These are phyloP conservation scores for Candida namnaoensis DNA, from an alignment of 805 yeast genomes.

Conservation along the genomic window DNA sequence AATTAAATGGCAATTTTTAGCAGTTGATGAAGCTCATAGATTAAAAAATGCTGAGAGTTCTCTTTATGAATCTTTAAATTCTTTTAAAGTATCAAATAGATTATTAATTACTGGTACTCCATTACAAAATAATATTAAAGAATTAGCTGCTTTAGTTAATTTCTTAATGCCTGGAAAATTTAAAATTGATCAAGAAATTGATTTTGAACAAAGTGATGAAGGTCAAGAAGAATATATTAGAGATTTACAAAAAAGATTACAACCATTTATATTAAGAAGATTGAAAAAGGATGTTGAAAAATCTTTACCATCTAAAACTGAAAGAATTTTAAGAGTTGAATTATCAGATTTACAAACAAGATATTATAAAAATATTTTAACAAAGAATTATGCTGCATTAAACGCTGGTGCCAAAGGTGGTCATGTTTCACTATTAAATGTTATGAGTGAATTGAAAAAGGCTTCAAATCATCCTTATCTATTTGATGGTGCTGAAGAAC, in stretches of 20 bases:
- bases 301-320: slow-evolving; percentile 91
- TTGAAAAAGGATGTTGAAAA: slow-evolving; percentile 96
- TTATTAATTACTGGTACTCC: slow-evolving; percentile 97
- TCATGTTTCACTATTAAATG: slow-evolving; percentile 78
- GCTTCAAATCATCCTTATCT: slow-evolving; percentile 96
- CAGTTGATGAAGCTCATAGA: slow-evolving; percentile 98
- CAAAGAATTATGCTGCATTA: slow-evolving; percentile 86
- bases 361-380: slow-evolving; percentile 87
- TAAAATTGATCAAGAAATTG: slow-evolving; percentile 87
- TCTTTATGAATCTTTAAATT: slow-evolving; percentile 76
- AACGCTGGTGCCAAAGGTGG: slow-evolving; percentile 73
- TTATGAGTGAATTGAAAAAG: slow-evolving; percentile 93
- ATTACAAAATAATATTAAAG: slow-evolving; percentile 89
- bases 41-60: slow-evolving; percentile 92
- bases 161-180: slow-evolving; percentile 95
- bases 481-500: slow-evolving; percentile 87
- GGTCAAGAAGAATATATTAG: slow-evolving; percentile 86
- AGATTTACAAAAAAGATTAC: slow-evolving; percentile 73
- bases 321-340: slow-evolving; percentile 91
- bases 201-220: slow-evolving; percentile 81
- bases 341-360: slow-evolving; percentile 92
- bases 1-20: slow-evolving; percentile 91
- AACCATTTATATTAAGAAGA: slow-evolving; percentile 89
- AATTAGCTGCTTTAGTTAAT: slow-evolving; percentile 88
- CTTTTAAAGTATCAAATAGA: slow-evolving; percentile 77